A percentile compares a stretch with the other conserved stretches of the same genome.
Evolutionary conservation across 2,329 filamentous ascomycete genomes (phyloP).

Genomic region (Fusarium humuli): DNA sequence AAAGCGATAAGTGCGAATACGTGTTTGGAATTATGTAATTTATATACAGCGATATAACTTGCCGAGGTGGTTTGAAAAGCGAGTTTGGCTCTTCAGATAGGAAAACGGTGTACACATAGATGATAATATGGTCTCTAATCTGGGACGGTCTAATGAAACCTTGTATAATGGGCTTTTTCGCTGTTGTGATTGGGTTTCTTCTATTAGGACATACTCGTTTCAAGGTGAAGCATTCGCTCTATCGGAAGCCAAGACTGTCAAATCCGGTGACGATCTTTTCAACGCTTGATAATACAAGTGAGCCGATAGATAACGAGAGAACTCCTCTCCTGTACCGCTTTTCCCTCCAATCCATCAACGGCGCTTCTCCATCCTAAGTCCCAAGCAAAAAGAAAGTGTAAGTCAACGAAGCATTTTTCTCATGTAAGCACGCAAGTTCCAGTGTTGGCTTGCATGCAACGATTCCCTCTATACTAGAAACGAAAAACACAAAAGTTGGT

Average conservation of each 20-base stretch:
- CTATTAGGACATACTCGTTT: background rate
- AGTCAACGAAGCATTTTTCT: conserved; percentile 20
- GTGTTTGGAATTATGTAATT: conserved; percentile 1
- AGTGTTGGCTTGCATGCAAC: conserved; percentile 43
- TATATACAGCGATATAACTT: conserved; percentile 5
- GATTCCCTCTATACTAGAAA: conserved; percentile 37
- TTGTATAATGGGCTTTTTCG: background rate
- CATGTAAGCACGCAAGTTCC: conserved; percentile 29
- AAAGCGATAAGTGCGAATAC: conserved; percentile 27
- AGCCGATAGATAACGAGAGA: conserved; percentile 16
- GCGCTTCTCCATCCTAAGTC: conserved; percentile 28
- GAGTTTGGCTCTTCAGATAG: background rate
- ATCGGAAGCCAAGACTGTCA: background rate
- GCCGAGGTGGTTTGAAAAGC: background rate
- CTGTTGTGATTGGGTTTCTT: background rate
- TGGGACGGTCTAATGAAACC: background rate
- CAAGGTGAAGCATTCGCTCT: background rate
- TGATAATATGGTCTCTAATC: background rate
- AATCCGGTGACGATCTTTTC: background rate
- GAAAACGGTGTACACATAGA: background rate
- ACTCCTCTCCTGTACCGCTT: conserved; percentile 10
- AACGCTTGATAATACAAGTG: background rate
- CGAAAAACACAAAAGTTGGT: background rate
- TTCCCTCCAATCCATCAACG: conserved; percentile 10
- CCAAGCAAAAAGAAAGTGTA: conserved; percentile 10